Percentiles rank a stretch among this genome's conserved stretches.
These are phyloP conservation scores for Capsicum baccatum DNA, from an alignment of 257 asterid species.

Conservation along the genomic window DNA sequence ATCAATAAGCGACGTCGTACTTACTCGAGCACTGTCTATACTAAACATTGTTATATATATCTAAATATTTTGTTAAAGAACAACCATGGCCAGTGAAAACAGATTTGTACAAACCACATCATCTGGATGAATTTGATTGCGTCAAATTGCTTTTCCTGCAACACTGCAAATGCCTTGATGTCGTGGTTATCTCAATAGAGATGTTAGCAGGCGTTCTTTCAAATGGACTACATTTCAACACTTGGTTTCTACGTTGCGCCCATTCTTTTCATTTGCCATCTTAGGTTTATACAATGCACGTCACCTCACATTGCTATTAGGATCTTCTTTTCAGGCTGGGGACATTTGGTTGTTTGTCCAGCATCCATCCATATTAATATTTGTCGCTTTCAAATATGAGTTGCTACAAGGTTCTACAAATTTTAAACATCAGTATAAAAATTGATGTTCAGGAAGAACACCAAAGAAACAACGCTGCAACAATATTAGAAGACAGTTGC, in stretches of 20 bases:
- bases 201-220: background rate
- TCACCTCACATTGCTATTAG: no score
- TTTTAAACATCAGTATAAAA: no score
- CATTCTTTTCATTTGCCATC: no score
- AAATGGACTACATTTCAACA: background rate
- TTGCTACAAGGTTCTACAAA: no score
- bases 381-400: no score
- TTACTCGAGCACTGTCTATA: no score
- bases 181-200: background rate
- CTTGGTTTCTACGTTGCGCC: background rate
- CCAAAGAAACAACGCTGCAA: background rate
- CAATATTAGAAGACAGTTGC: background rate
- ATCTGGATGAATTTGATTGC: constrained; percentile 9
- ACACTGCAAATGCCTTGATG: background rate
- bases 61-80: background rate
- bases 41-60: no score
- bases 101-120: background rate
- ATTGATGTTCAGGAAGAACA: background rate
- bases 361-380: no score
- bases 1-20: no score
- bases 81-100: background rate
- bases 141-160: background rate
- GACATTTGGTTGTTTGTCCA: no score
- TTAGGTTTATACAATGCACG: no score
- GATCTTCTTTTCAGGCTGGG: no score